Evolutionary conservation across 2,329 filamentous ascomycete genomes (phyloP), one percentile per base, ranked within the genome.

Genomic region (Aspergillus viridinutans): DNA sequence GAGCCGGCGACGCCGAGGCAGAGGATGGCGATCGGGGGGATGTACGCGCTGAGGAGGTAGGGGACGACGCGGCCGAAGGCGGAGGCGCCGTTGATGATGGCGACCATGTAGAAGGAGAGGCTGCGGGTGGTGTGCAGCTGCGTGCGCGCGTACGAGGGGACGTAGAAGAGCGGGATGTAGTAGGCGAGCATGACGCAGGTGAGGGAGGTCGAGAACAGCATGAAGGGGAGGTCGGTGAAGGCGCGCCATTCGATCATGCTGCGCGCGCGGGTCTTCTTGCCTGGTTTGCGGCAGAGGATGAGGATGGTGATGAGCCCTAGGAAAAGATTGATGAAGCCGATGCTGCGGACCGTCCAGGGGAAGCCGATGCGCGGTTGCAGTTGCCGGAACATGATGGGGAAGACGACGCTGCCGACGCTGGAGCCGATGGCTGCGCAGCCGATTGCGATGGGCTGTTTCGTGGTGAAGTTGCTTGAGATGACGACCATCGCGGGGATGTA

Each of bases 381-480:
- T 55, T 84, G 79, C 53, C 77, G 72, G 3, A 80, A 75, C 50
- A 82, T 76, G 2, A 83, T 73, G 0, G 85, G 85, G 64, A 85
- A 88, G 4, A 87, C 75, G 23, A 87, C 76, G 0, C 85, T 84
- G 0, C 85, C 85, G 0, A 81, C 79, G 0, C 79, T 79, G 17
- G 81, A 83, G 3, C 86, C 86, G 0, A 80, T 80, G 0, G 84
- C 82, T 1, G 80, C 78, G 8, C 83, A 76, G 0, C 83, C 82
- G 25, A 87, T 77, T 1, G 84, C 85, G 1, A 86, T 73, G 0
- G 78, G 79, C 1, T 80, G 76, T 42, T 80, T 81, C 2, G 69
- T 78, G 1, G 75, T 77, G 50, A 72, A 72, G 47, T 64, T 57
- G 1, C 65, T 67, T 2, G 69, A 71, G 2, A 72, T 64, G 6